phyloP scores from a whole-genome alignment of 1,284 basidiomycete genomes.

The Irpex sp. region DNA sequence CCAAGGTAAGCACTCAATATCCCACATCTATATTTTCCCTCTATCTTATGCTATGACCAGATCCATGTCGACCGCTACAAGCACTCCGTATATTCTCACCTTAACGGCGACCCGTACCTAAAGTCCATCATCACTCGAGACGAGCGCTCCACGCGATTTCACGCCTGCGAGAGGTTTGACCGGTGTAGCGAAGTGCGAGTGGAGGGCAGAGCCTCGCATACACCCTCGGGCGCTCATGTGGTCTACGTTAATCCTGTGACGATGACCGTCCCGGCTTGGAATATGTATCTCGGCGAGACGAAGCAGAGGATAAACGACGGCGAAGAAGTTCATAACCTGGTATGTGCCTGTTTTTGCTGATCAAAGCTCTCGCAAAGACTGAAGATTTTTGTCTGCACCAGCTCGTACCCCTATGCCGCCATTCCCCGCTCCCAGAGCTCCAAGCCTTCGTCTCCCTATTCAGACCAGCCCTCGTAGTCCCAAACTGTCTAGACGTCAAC shows the following conservation, averaged over 20 bases:
- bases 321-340: slow-evolving; percentile 63
- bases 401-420: slow-evolving; percentile 87
- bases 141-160: slow-evolving; percentile 76
- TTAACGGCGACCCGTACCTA: slow-evolving; percentile 71
- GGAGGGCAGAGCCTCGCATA: slow-evolving; percentile 39
- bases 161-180: slow-evolving; percentile 89
- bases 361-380: background rate
- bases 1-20: slow-evolving; percentile 51
- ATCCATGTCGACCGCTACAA: slow-evolving; percentile 95
- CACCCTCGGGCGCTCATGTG: slow-evolving; percentile 54
- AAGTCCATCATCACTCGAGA: slow-evolving; percentile 73
- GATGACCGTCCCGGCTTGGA: slow-evolving; percentile 72
- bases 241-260: slow-evolving; percentile 85
- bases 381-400: slow-evolving; percentile 35
- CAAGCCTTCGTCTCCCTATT: slow-evolving; percentile 85
- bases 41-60: slow-evolving; percentile 41
- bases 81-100: slow-evolving; percentile 65
- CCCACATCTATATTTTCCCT: background rate
- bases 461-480: slow-evolving; percentile 76
- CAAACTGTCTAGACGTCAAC: slow-evolving; percentile 80
- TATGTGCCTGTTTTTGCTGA: slow-evolving; percentile 40
- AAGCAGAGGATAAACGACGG: slow-evolving; percentile 50
- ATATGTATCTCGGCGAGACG: slow-evolving; percentile 61
- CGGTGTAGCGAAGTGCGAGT: slow-evolving; percentile 76
- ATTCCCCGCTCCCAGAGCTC: slow-evolving; percentile 89